phyloP scores from a whole-genome alignment of 1,139 yeast species.

The Scheffersomyces titani region DNA sequence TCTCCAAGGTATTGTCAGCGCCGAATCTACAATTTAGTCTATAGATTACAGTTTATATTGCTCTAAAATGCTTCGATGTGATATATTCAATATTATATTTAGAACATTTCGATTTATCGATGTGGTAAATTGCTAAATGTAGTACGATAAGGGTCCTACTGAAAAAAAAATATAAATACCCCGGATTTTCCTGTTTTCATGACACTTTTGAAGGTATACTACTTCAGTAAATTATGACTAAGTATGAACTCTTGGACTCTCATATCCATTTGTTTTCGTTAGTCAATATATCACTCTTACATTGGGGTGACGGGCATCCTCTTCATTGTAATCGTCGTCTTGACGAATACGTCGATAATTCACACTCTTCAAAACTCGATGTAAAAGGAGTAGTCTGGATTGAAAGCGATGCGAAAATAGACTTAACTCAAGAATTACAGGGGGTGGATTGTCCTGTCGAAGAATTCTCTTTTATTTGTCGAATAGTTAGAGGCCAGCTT shows the following conservation, averaged over 20 bases:
- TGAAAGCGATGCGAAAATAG: neutral
- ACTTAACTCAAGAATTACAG: neutral
- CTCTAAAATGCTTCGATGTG: neutral
- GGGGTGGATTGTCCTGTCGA: neutral
- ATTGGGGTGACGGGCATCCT: neutral
- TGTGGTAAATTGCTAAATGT: neutral
- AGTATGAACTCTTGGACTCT: neutral
- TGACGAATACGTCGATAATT: neutral
- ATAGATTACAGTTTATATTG: neutral
- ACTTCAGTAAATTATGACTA: neutral
- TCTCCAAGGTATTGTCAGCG: neutral
- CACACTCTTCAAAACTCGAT: neutral
- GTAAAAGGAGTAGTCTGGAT: neutral
- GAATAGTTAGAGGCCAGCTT: neutral
- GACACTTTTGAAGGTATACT: neutral
- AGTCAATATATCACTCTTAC: neutral
- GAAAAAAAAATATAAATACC: neutral
- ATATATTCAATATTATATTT: neutral
- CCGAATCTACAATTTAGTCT: neutral
- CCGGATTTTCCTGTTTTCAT: neutral
- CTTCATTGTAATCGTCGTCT: neutral
- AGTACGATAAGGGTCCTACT: neutral
- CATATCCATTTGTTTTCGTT: slow-evolving; percentile 1
- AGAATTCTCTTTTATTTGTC: neutral
- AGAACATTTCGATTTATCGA: too few species aligned